Percentiles rank a stretch among this genome's conserved stretches.
Conservation (phyloP, 495 filamentous ascomycete genomes). For the Xylaria nigripes region DNA sequence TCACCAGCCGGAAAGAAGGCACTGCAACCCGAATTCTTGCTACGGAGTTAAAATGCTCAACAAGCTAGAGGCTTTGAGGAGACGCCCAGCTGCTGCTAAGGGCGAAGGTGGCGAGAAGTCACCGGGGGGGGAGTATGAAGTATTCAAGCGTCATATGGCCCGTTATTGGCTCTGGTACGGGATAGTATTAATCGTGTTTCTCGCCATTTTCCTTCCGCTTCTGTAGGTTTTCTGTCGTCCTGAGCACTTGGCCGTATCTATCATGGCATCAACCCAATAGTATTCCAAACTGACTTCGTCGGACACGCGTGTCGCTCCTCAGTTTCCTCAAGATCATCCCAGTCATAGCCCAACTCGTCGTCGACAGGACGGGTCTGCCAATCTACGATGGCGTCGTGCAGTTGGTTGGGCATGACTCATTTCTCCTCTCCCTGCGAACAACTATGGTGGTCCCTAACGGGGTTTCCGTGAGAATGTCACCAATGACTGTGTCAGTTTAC, state of each 20-base stretch:
- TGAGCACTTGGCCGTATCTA: no score
- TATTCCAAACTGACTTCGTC: no score
- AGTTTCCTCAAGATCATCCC: conserved; percentile 40
- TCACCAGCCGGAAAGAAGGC: no score
- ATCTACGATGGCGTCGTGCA: conserved; percentile 31
- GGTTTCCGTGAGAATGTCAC: conserved; percentile 33
- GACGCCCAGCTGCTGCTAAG: no score
- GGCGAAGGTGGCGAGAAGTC: neutral
- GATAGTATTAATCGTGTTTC: conserved; percentile 15
- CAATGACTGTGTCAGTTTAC: conserved; percentile 29
- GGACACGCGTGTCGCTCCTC: no score
- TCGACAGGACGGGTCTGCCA: conserved; percentile 32
- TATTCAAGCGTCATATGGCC: neutral
- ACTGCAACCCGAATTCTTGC: no score
- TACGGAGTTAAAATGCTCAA: no score
- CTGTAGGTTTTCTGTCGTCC: conserved; percentile 33
- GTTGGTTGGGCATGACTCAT: conserved; percentile 27
- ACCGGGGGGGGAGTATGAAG: neutral
- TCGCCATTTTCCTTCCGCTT: conserved; percentile 33
- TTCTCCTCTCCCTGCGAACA: conserved; percentile 29
- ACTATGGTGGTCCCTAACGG: conserved; percentile 31
- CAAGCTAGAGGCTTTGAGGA: no score
- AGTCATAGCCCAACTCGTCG: conserved; percentile 36
- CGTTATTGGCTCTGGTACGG: neutral
- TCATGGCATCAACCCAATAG: no score